These are phyloP conservation scores for Begonia peltatifolia DNA, from an alignment of 306 rosid genomes.

Conservation along the genomic window DNA sequence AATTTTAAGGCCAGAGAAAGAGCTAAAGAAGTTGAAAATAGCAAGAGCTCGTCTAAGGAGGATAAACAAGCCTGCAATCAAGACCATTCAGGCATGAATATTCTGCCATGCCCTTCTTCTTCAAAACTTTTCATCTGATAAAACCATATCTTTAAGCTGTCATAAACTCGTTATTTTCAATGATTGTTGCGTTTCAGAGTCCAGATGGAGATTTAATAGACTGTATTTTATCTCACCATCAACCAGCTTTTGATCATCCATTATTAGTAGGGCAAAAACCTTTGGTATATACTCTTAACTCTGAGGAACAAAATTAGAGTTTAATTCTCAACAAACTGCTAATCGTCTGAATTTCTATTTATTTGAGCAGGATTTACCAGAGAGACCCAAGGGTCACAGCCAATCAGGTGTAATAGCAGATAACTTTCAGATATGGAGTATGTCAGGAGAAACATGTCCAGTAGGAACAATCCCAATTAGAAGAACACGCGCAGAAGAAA, in stretches of 20 bases:
- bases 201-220: slow-evolving; percentile 78
- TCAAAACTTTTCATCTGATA: slow-evolving; percentile 10
- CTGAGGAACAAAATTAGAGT: too few relatives aligned
- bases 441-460: slow-evolving; percentile 57
- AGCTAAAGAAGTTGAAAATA: slow-evolving; percentile 30
- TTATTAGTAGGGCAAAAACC: slow-evolving; percentile 48
- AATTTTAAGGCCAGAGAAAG: slow-evolving; percentile 38
- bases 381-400: slow-evolving; percentile 34
- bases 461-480: slow-evolving; percentile 71
- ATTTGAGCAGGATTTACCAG: slow-evolving; percentile 54
- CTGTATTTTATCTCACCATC: slow-evolving; percentile 53
- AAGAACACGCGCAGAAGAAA: slow-evolving; percentile 60
- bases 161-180: background rate
- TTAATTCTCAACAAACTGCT: too few relatives aligned
- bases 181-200: slow-evolving; percentile 1
- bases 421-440: slow-evolving; percentile 55
- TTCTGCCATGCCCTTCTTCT: slow-evolving; percentile 8
- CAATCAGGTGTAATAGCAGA: slow-evolving; percentile 18
- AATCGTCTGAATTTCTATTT: too few relatives aligned
- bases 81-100: slow-evolving; percentile 52
- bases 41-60: slow-evolving; percentile 40
- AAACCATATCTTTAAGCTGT: background rate
- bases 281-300: slow-evolving; percentile 24
- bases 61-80: slow-evolving; percentile 54
- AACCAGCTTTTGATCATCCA: slow-evolving; percentile 90